Evolutionary conservation across 495 filamentous ascomycete genomes (phyloP), one percentile per base, ranked within the genome.

Genomic region (Melanomma pulvis-pyrius): DNA sequence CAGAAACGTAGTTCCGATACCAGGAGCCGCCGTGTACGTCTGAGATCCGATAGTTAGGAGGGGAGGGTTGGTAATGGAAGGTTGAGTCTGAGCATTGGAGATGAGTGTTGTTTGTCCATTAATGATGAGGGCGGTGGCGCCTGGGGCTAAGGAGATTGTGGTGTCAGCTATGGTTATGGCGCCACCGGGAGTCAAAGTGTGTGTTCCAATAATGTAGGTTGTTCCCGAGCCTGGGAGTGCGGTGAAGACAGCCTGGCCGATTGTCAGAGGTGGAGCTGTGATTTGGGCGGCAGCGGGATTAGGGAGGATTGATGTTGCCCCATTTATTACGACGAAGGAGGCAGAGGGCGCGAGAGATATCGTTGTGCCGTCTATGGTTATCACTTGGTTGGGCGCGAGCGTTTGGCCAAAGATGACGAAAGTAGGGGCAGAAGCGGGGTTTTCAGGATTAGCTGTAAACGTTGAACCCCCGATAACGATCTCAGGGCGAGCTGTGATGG

Each of bases 181-280:
- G n/a, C 71, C 73, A 1, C 75, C 75, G 28, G 76, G 74, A 6
- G 70, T 76, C 13, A 79, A 65, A 0, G 61, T 68, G 15, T 73
- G 54, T 49, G 73, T 72, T 24, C 60, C 68, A 57, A 79, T 76
- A 0, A 72, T 25, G 55, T 75, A 79, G 1, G 69, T 71, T 1
- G 69, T 64, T 11, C 74, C 73, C 8, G 61, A 44, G 52, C 68
- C 70, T 21, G 72, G 48, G n/a, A 70, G 59, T 15, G 75, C 70
- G 9, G 68, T 73, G 69, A 71, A 78, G 8, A 63, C 70, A 29
- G 41, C 53, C 36, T 68, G 65, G 24, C 71, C 74, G 34, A 77
- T 67, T 5, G 74, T 76, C 8, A 78, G 55, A 12, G 74, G 76
- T 21, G 61, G 72, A n/a, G 57, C 65, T 24, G 72, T 70, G 21